Conservation (phyloP, 2,329 filamentous ascomycete genomes). For the Aspergillus pseudonomiae region DNA sequence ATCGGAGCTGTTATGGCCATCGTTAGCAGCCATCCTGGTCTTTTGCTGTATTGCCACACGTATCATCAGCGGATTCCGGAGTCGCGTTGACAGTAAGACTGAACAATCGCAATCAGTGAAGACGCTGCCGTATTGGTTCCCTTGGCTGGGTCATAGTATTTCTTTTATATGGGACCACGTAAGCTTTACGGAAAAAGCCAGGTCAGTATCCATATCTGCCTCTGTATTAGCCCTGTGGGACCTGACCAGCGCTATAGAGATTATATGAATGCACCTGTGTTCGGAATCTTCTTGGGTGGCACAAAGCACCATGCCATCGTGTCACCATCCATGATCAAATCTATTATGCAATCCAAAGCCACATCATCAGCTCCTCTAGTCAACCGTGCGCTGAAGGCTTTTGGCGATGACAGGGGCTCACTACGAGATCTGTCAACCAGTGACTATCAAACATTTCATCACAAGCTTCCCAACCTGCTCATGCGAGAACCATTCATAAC, state of each 20-base stretch:
- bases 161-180: constrained; percentile 51
- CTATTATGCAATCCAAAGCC: constrained; percentile 39
- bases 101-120: constrained; percentile 45
- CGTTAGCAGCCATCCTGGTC: constrained; percentile 31
- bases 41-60: constrained; percentile 43
- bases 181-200: constrained; percentile 46
- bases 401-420: constrained; percentile 47
- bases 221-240: not conserved
- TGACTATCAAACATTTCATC: constrained; percentile 41
- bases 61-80: constrained; percentile 40
- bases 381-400: constrained; percentile 41
- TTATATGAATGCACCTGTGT: constrained; percentile 45
- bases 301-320: constrained; percentile 54
- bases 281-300: constrained; percentile 54
- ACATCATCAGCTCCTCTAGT: constrained; percentile 33
- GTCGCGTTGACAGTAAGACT: constrained; percentile 26
- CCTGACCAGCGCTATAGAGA: constrained; percentile 31
- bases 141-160: constrained; percentile 58
- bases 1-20: constrained; percentile 28
- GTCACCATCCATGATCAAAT: constrained; percentile 50
- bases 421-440: constrained; percentile 38
- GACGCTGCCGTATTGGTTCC: constrained; percentile 62
- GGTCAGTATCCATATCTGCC: constrained; percentile 31
- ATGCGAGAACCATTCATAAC: constrained; percentile 52
- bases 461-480: constrained; percentile 44